These are phyloP conservation scores for Cladosporium sphaerospermum DNA, from an alignment of 2,329 filamentous ascomycete genomes.

Conservation along the genomic window DNA sequence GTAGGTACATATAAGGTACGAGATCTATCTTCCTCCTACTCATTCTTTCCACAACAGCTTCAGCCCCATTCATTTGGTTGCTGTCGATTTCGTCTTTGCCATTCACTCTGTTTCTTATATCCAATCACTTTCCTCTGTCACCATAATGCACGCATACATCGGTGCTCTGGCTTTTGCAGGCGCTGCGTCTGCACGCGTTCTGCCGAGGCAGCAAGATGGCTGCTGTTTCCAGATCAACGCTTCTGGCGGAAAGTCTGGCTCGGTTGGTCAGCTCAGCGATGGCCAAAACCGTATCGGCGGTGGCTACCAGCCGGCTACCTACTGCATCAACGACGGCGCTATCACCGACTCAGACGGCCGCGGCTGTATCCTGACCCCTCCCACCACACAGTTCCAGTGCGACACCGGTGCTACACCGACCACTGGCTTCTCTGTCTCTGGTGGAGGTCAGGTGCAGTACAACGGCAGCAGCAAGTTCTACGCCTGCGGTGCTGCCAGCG, in stretches of 20 bases:
- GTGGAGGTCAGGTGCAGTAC: slow-evolving; percentile 48
- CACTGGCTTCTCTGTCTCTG: slow-evolving; percentile 49
- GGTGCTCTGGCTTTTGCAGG: slow-evolving; percentile 15
- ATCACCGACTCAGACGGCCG: slow-evolving; percentile 52
- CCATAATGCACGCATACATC: slow-evolving; percentile 14
- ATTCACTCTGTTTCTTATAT: slow-evolving; percentile 4
- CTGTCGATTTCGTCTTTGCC: background rate
- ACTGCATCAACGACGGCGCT: slow-evolving; percentile 44
- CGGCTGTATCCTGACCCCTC: slow-evolving; percentile 58
- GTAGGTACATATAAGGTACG: background rate
- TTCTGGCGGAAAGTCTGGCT: slow-evolving; percentile 17
- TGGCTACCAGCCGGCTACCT: slow-evolving; percentile 37
- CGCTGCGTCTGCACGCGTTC: slow-evolving; percentile 15
- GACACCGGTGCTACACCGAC: slow-evolving; percentile 48
- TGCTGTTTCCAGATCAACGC: slow-evolving; percentile 20
- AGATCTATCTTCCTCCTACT: background rate
- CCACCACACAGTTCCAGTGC: slow-evolving; percentile 57
- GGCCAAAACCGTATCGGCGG: slow-evolving; percentile 55
- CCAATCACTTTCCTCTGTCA: slow-evolving; percentile 7
- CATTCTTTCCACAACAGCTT: background rate
- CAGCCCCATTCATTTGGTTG: background rate
- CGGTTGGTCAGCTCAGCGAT: slow-evolving; percentile 19
- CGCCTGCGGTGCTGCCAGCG: slow-evolving; percentile 52
- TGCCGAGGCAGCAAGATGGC: slow-evolving; percentile 11
- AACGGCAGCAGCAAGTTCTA: slow-evolving; percentile 51